A percentile compares a stretch with the other conserved stretches of the same genome.
Conservation (phyloP, 2,329 filamentous ascomycete genomes). For the Colletotrichum sojae region DNA sequence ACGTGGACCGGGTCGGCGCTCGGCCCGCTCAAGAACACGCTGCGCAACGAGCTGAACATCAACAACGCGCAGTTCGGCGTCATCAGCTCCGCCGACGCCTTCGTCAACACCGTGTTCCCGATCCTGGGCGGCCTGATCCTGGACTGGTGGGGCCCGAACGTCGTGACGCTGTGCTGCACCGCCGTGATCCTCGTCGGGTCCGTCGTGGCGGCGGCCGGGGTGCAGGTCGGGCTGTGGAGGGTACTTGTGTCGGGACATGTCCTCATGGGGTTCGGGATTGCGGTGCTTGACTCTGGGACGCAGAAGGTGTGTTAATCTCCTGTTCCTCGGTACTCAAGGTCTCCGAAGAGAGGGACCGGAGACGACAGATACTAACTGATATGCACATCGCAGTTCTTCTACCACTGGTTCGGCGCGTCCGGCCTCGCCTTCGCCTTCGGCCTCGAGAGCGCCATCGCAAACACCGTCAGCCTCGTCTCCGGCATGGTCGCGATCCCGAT, state of each 20-base stretch:
- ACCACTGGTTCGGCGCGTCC: slow-evolving; percentile 45
- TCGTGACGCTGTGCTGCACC: slow-evolving; percentile 44
- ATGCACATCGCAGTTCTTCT: slow-evolving; percentile 41
- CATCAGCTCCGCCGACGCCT: slow-evolving; percentile 45
- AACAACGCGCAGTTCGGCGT: slow-evolving; percentile 47
- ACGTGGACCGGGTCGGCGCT: slow-evolving; percentile 43
- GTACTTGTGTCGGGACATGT: slow-evolving; percentile 43
- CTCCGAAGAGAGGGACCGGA: too few species aligned
- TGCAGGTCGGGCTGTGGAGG: slow-evolving; percentile 43
- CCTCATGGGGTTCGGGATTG: slow-evolving; percentile 45
- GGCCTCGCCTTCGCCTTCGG: slow-evolving; percentile 45
- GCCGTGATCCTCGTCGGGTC: slow-evolving; percentile 43
- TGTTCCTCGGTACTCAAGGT: neutral
- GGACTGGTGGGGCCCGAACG: slow-evolving; percentile 46
- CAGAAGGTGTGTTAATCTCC: slow-evolving; percentile 40
- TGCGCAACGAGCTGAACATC: slow-evolving; percentile 44
- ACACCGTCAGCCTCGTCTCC: slow-evolving; percentile 43
- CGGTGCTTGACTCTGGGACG: slow-evolving; percentile 43
- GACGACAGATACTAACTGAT: neutral
- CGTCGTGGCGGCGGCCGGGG: slow-evolving; percentile 42
- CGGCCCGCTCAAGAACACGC: slow-evolving; percentile 45
- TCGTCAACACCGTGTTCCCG: slow-evolving; percentile 46
- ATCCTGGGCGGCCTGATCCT: slow-evolving; percentile 44
- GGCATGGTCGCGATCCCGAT: slow-evolving; percentile 46
- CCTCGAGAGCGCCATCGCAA: slow-evolving; percentile 44